Conservation (phyloP, 305 asterid genomes). For the Vinca major region DNA sequence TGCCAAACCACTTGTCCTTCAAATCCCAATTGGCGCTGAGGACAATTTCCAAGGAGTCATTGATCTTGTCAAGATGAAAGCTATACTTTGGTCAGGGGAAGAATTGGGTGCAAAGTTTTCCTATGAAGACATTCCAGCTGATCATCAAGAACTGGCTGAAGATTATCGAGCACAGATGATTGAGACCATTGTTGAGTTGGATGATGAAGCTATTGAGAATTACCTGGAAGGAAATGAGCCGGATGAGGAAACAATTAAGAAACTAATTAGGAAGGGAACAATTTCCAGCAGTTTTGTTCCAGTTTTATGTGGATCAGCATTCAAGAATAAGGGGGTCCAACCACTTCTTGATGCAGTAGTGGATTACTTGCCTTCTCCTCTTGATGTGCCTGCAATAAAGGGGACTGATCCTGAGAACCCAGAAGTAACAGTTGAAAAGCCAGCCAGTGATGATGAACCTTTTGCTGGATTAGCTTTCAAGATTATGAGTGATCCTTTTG, state of each 20-base stretch:
- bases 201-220: slow-evolving; percentile 72
- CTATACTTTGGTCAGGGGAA: slow-evolving; percentile 80
- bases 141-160: slow-evolving; percentile 58
- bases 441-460: slow-evolving; percentile 53
- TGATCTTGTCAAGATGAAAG: slow-evolving; percentile 83
- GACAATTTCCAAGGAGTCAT: slow-evolving; percentile 68
- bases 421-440: slow-evolving; percentile 45
- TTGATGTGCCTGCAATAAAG: slow-evolving; percentile 76
- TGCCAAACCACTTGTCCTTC: slow-evolving; percentile 84
- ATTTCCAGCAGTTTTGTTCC: slow-evolving; percentile 59
- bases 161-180: slow-evolving; percentile 65
- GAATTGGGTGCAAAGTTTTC: slow-evolving; percentile 91
- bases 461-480: slow-evolving; percentile 93
- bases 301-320: slow-evolving; percentile 87
- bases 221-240: slow-evolving; percentile 87
- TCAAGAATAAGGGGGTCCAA: slow-evolving; percentile 91
- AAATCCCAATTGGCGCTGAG: slow-evolving; percentile 79
- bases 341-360: slow-evolving; percentile 85
- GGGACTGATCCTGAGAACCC: slow-evolving; percentile 92
- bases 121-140: slow-evolving; percentile 63
- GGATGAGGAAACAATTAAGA: slow-evolving; percentile 62
- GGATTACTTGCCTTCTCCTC: slow-evolving; percentile 86
- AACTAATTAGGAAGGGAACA: slow-evolving; percentile 65
- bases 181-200: slow-evolving; percentile 64
- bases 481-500: slow-evolving; percentile 87